Evolutionary conservation across 179 eudicot genomes (phyloP), one percentile per base, ranked within the genome.

Genomic region (Vitellaria paradoxa): DNA sequence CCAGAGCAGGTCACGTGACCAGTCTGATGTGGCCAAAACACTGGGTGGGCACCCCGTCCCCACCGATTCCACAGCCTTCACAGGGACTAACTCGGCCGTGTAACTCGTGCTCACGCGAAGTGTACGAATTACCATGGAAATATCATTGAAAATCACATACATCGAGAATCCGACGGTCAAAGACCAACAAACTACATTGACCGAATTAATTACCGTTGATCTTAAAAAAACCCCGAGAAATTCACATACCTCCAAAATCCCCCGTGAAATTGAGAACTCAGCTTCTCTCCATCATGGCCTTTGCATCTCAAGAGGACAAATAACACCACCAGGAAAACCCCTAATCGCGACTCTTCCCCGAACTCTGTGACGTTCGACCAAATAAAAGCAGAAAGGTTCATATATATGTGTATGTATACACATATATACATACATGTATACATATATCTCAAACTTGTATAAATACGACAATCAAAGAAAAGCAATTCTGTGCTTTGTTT

Each of bases 271-370:
- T 57, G 75, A 8, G 7, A 53, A 11, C 65, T 63, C 66, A 73
- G 52, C 30, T 42, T 56, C 23, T 20, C 65, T 6, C 37, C 76
- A 59, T 59, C 49, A 18, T 53, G 6, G 37, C 63, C 37, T 12
- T 52, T 57, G 76, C n/a, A 59, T 73, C 76, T 57, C 76, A 73
- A 59, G 65, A n/a, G 15, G 40, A 72, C 52, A 57, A 9, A 73
- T 65, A 37, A 37, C 65, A 71, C 63, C 37, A 7, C 76, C 11
- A 21, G 3, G 57, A 57, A 65, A n/a, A 59, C 52, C 37, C 40
- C 76, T 61, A 73, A 73, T 73, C 65, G 76, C 76, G 65, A 37
- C 76, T 20, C 26, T 17, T 57, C 30, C 30, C 52, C 52, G 30
- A 57, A 37, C 76, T 26, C 64, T 55, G 64, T n/a, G 18, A 71